phyloP scores from a whole-genome alignment of 768 basidiomycete species.

The Boletus rubescentipes region DNA sequence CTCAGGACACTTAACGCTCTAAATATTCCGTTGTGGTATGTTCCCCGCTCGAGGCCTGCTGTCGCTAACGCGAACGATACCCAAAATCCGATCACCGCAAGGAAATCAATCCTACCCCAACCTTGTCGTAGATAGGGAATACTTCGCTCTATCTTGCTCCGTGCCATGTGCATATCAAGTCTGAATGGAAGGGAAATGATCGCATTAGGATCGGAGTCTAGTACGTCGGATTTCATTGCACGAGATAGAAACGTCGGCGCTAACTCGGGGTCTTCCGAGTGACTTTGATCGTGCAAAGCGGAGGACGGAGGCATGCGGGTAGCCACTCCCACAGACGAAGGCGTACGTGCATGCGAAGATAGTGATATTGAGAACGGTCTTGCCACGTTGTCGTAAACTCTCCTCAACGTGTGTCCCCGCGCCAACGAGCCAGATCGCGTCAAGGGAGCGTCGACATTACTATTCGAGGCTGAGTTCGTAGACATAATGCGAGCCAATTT shows the following conservation, averaged over 20 bases:
- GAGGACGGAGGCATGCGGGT: slow-evolving; percentile 8
- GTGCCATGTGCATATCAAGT: slow-evolving; percentile 54
- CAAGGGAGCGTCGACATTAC: slow-evolving; percentile 16
- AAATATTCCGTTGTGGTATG: slow-evolving; percentile 80
- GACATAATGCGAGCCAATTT: slow-evolving; percentile 25
- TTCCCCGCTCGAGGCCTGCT: slow-evolving; percentile 63
- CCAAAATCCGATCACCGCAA: slow-evolving; percentile 89
- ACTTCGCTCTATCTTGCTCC: slow-evolving; percentile 58
- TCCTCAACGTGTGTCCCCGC: slow-evolving; percentile 44
- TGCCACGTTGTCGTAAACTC: slow-evolving; percentile 45
- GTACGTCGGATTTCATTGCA: slow-evolving; percentile 43
- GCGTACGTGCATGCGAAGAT: slow-evolving; percentile 21
- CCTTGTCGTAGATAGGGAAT: slow-evolving; percentile 90
- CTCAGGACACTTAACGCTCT: slow-evolving; percentile 86
- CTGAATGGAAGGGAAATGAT: slow-evolving; percentile 60
- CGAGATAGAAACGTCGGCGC: slow-evolving; percentile 52
- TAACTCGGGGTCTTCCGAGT: slow-evolving; percentile 39
- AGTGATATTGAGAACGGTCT: slow-evolving; percentile 58
- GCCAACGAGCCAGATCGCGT: slow-evolving; percentile 37
- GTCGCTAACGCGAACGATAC: slow-evolving; percentile 70
- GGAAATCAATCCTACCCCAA: slow-evolving; percentile 87
- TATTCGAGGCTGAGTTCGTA: slow-evolving; percentile 28
- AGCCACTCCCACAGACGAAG: slow-evolving; percentile 16
- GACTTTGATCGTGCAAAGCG: background rate
- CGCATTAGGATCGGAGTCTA: slow-evolving; percentile 33